A percentile compares a stretch with the other conserved stretches of the same genome.
phyloP scores from a whole-genome alignment of 1,284 basidiomycete species.

The Coriolopsis trogii region DNA sequence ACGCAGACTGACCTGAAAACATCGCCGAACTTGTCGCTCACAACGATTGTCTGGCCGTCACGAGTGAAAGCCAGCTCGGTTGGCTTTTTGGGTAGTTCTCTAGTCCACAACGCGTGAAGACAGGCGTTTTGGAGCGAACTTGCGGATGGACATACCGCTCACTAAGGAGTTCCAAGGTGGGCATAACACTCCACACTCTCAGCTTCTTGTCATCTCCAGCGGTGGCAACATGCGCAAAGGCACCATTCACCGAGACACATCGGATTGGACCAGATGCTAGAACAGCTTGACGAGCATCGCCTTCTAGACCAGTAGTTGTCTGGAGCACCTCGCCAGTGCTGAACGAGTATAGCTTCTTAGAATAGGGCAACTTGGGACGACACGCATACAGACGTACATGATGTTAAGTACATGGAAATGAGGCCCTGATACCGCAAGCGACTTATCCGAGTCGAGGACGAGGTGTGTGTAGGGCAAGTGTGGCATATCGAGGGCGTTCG shows the following conservation, averaged over 20 bases:
- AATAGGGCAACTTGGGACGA: too few species aligned
- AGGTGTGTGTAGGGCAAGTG: constrained; percentile 14
- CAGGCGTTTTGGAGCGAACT: too few species aligned
- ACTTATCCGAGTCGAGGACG: constrained; percentile 4
- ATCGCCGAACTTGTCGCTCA: constrained; percentile 88
- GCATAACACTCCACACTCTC: constrained; percentile 67
- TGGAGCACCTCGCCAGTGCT: constrained; percentile 59
- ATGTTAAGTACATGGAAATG: constrained; percentile 18
- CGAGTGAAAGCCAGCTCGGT: constrained; percentile 64
- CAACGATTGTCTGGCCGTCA: constrained; percentile 62
- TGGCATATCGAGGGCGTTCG: not conserved
- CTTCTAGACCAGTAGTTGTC: constrained; percentile 43
- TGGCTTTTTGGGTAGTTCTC: constrained; percentile 78
- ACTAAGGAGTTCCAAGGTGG: constrained; percentile 55
- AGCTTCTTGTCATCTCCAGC: constrained; percentile 81
- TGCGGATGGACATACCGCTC: constrained; percentile 51
- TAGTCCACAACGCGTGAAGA: constrained; percentile 30
- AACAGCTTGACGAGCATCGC: constrained; percentile 37
- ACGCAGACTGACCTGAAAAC: constrained; percentile 62
- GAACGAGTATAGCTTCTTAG: constrained; percentile 22
- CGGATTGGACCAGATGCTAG: constrained; percentile 61
- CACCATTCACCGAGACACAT: constrained; percentile 56
- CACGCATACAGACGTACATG: constrained; percentile 13
- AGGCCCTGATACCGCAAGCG: constrained; percentile 11
- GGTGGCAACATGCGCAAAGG: constrained; percentile 58